Conservation (phyloP, 441 rosid genomes). For the Gossypium schwendimanii region DNA sequence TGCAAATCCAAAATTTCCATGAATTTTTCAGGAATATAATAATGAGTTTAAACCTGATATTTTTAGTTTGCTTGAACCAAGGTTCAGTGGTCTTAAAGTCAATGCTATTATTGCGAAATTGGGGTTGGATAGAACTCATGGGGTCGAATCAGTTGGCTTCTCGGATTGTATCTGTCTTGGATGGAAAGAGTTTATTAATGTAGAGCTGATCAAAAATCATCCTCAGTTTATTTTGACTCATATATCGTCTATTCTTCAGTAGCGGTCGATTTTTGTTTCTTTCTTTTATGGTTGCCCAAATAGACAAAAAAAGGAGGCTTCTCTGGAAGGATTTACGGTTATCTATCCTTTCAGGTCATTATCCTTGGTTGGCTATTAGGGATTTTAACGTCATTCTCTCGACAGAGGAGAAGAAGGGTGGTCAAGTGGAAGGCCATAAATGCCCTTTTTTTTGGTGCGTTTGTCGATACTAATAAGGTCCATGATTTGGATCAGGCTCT, state of each 20-base stretch:
- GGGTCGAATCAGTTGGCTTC: background rate
- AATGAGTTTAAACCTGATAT: background rate
- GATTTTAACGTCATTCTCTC: background rate
- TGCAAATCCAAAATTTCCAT: background rate
- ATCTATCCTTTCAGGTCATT: background rate
- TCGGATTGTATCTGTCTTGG: background rate
- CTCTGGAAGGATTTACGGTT: background rate
- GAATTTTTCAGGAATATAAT: background rate
- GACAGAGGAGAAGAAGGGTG: background rate
- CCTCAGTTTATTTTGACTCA: background rate
- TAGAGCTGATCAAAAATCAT: background rate
- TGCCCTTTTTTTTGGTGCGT: background rate
- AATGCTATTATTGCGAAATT: background rate
- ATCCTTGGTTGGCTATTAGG: background rate
- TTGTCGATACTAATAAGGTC: background rate
- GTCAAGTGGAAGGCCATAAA: background rate
- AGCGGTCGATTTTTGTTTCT: background rate
- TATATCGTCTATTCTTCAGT: background rate
- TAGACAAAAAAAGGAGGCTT: background rate
- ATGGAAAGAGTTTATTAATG: background rate
- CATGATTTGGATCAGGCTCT: background rate
- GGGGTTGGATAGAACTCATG: background rate
- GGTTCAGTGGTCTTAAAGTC: background rate
- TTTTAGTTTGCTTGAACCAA: background rate
- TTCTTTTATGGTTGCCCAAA: background rate